phyloP scores from a whole-genome alignment of 768 basidiomycete species.

The Dendrothele bispora region DNA sequence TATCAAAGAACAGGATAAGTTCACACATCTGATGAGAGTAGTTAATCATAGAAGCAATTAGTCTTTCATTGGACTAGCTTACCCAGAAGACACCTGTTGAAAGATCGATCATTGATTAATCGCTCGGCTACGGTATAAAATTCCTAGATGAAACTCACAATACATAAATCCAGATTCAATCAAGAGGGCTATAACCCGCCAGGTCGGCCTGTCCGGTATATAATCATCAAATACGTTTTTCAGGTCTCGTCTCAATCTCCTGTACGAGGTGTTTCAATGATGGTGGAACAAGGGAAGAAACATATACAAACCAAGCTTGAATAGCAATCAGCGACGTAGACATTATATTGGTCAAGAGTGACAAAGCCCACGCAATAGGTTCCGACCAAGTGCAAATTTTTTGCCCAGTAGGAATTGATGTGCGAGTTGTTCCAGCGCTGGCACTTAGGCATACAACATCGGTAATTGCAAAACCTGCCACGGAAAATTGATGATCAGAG shows the following conservation, averaged over 20 bases:
- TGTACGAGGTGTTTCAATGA: background rate
- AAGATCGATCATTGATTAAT: too few species aligned
- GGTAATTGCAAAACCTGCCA: background rate
- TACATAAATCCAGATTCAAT: slow-evolving; percentile 3
- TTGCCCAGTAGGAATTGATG: background rate
- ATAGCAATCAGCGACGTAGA: background rate
- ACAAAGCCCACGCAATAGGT: background rate
- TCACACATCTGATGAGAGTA: too few species aligned
- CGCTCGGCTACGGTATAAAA: too few species aligned
- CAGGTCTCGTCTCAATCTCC: background rate
- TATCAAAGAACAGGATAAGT: too few species aligned
- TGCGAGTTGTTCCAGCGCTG: background rate
- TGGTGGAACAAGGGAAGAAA: background rate
- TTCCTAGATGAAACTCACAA: background rate
- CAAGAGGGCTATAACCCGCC: background rate
- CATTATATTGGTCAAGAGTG: background rate
- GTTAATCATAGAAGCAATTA: too few species aligned
- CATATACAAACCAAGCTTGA: background rate
- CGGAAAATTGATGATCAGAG: background rate
- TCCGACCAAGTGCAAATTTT: background rate
- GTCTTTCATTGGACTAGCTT: too few species aligned
- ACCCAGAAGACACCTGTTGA: too few species aligned
- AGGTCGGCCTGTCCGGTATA: too few species aligned
- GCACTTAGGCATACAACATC: background rate
- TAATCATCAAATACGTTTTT: too few species aligned